A percentile compares a stretch with the other conserved stretches of the same genome.
Evolutionary conservation across 371 early-diverging fungal species (phyloP).

Genomic region (Entomophthora muscae): DNA sequence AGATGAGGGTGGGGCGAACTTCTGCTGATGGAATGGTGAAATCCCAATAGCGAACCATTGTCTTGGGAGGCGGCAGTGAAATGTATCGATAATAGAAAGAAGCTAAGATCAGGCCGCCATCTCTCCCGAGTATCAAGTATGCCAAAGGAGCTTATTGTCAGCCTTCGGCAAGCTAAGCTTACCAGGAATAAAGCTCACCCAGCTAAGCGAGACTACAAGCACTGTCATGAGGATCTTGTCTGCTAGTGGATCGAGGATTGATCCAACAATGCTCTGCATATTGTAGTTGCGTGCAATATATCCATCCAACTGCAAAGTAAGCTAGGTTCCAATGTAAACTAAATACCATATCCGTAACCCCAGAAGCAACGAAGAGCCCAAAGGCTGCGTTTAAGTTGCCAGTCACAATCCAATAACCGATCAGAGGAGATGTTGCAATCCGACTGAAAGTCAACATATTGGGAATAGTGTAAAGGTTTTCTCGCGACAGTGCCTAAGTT

Average conservation of each 20-base stretch:
- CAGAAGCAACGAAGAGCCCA: conserved; percentile 53
- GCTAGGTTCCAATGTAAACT: neutral
- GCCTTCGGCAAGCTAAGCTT: conserved; percentile 8
- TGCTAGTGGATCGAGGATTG: conserved; percentile 88
- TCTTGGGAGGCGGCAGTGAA: conserved; percentile 79
- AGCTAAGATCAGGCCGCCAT: conserved; percentile 55
- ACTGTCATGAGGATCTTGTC: conserved; percentile 91
- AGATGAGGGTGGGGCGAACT: conserved; percentile 69
- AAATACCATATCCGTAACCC: conserved; percentile 63
- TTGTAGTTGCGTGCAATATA: conserved; percentile 78
- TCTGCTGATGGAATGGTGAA: conserved; percentile 79
- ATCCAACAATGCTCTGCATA: conserved; percentile 70
- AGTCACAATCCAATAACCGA: conserved; percentile 71
- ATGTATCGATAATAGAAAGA: conserved; percentile 75
- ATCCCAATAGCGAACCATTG: conserved; percentile 70
- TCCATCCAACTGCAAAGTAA: conserved; percentile 59
- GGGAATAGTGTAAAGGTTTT: conserved; percentile 79
- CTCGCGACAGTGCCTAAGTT: conserved; percentile 16
- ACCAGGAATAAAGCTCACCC: conserved; percentile 62
- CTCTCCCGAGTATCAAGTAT: conserved; percentile 69
- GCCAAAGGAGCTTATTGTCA: conserved; percentile 44
- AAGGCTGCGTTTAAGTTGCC: conserved; percentile 49
- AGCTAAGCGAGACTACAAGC: conserved; percentile 60
- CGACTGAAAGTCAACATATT: conserved; percentile 70
- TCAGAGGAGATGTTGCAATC: conserved; percentile 54